phyloP scores from a whole-genome alignment of 108 stramenopile genomes.

The Pseudonitzschia delicatissima region DNA sequence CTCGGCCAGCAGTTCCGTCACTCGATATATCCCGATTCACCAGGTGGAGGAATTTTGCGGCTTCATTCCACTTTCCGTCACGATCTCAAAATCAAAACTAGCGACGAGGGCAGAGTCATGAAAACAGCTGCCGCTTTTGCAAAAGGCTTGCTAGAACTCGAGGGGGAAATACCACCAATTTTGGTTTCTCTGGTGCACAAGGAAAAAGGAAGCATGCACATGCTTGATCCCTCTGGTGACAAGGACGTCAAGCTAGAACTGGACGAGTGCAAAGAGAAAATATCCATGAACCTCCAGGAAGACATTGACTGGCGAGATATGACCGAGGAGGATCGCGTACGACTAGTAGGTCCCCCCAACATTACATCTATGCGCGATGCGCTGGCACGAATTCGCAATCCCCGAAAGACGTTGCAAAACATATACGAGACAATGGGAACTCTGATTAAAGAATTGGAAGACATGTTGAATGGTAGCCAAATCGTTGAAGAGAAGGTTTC shows the following conservation, averaged over 20 bases:
- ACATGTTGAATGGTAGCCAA: conserved; percentile 70
- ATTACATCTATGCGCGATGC: conserved; percentile 76
- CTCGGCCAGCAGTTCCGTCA: conserved; percentile 90
- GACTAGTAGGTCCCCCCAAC: conserved; percentile 74
- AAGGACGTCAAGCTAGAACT: conserved; percentile 90
- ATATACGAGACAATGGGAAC: conserved; percentile 83
- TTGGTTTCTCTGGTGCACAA: conserved; percentile 96
- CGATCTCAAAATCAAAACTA: conserved; percentile 97
- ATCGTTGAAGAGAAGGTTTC: conserved; percentile 66
- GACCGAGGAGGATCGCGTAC: conserved; percentile 58
- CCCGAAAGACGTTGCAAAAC: conserved; percentile 71
- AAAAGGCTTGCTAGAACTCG: conserved; percentile 94
- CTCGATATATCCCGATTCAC: conserved; percentile 86
- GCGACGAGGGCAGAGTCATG: conserved; percentile 98
- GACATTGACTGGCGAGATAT: conserved; percentile 73
- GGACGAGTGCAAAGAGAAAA: conserved; percentile 81
- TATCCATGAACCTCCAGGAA: conserved; percentile 73
- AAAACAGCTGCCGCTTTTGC: conserved; percentile 98
- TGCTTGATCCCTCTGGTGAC: conserved; percentile 96
- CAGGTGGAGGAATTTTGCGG: conserved; percentile 91
- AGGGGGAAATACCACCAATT: conserved; percentile 98
- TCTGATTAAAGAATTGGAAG: conserved; percentile 83
- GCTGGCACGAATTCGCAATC: conserved; percentile 83
- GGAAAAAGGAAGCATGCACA: conserved; percentile 82
- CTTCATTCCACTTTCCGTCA: conserved; percentile 98